Conservation (phyloP, 2,329 filamentous ascomycete genomes). For the Phialophora chinensis region DNA sequence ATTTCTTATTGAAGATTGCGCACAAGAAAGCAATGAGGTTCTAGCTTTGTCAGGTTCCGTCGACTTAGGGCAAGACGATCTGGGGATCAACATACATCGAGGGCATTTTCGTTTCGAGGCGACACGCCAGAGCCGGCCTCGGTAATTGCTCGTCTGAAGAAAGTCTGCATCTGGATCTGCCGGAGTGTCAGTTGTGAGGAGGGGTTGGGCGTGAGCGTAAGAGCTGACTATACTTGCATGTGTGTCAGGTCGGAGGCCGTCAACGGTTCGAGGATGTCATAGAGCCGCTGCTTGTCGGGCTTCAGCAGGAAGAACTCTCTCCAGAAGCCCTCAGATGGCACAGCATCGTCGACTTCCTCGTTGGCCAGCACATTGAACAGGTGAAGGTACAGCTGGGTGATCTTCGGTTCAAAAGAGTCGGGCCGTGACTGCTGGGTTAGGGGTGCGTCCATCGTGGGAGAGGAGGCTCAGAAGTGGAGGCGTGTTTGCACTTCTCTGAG, state of each 20-base stretch:
- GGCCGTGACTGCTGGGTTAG: slow-evolving; percentile 91
- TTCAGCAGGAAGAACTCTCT: slow-evolving; percentile 89
- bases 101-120: slow-evolving; percentile 74
- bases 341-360: slow-evolving; percentile 65
- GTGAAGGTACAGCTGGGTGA: slow-evolving; percentile 84
- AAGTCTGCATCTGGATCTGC: slow-evolving; percentile 71
- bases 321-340: slow-evolving; percentile 90
- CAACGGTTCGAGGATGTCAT: slow-evolving; percentile 71
- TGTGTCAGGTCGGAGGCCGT: slow-evolving; percentile 76
- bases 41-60: slow-evolving; percentile 60
- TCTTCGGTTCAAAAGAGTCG: slow-evolving; percentile 90
- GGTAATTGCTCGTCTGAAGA: slow-evolving; percentile 75
- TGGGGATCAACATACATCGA: slow-evolving; percentile 68
- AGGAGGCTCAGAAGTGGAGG: slow-evolving; percentile 4
- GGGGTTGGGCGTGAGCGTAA: slow-evolving; percentile 10
- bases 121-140: slow-evolving; percentile 68
- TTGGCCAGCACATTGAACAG: slow-evolving; percentile 67
- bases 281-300: slow-evolving; percentile 74
- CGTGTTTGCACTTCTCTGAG: not conserved
- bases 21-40: slow-evolving; percentile 88
- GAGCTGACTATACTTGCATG: slow-evolving; percentile 62
- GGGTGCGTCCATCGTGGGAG: slow-evolving; percentile 63
- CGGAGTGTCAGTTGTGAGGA: slow-evolving; percentile 35
- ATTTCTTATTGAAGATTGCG: slow-evolving; percentile 82
- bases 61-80: not conserved